These are phyloP conservation scores for Aureobasidium sp. DNA, from an alignment of 2,329 filamentous ascomycete species.

Conservation along the genomic window DNA sequence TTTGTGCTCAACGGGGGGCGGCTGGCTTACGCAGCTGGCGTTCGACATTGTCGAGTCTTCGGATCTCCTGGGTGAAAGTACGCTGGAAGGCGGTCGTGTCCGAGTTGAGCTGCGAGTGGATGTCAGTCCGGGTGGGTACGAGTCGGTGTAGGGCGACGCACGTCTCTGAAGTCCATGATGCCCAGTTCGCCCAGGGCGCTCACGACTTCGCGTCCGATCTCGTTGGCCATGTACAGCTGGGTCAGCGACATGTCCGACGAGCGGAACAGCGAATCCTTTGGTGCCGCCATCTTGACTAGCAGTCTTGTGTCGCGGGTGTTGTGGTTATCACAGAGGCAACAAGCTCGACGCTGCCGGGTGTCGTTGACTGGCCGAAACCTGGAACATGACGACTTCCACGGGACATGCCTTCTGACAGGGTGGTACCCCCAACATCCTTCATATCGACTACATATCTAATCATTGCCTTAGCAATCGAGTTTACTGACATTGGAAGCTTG, in stretches of 20 bases:
- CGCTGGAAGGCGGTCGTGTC: slow-evolving; percentile 92
- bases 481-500: neutral
- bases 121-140: neutral
- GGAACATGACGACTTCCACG: neutral
- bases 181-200: slow-evolving; percentile 94
- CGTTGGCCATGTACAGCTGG: slow-evolving; percentile 98
- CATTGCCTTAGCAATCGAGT: neutral
- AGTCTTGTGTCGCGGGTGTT: neutral
- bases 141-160: slow-evolving; percentile 45
- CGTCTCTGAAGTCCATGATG: slow-evolving; percentile 94
- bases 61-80: slow-evolving; percentile 95
- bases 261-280: slow-evolving; percentile 93
- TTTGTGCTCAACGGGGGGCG: neutral
- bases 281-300: slow-evolving; percentile 47
- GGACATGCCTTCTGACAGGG: neutral
- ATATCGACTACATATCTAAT: neutral
- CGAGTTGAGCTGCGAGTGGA: slow-evolving; percentile 66
- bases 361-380: slow-evolving; percentile 5
- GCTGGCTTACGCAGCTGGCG: slow-evolving; percentile 74
- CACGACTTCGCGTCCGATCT: slow-evolving; percentile 96
- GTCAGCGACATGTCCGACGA: slow-evolving; percentile 99
- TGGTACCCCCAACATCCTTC: neutral
- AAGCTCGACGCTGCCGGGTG: neutral
- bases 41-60: slow-evolving; percentile 95
- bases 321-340: slow-evolving; percentile 6